Conservation (phyloP, 75 land plant species). For the Ceratopteris richardii region DNA sequence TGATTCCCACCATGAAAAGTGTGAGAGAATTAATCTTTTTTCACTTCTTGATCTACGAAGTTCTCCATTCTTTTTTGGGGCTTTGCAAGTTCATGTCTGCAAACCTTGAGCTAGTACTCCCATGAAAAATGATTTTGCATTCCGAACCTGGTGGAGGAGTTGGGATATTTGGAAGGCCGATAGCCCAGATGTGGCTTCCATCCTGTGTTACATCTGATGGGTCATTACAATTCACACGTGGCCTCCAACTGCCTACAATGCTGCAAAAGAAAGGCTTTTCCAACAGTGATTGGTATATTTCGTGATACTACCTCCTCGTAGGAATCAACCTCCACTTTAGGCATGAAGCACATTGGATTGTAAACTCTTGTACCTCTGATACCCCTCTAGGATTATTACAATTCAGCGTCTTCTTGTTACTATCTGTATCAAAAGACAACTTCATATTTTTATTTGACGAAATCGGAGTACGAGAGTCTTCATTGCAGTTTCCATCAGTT, state of each 20-base stretch:
- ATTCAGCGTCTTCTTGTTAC: too few relatives aligned
- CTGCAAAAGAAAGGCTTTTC: slow-evolving; percentile 64
- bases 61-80: too few relatives aligned
- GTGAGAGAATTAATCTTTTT: too few relatives aligned
- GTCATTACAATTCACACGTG: slow-evolving; percentile 54
- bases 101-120: slow-evolving; percentile 59
- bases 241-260: slow-evolving; percentile 41
- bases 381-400: too few relatives aligned
- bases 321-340: slow-evolving; percentile 84
- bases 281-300: slow-evolving; percentile 54
- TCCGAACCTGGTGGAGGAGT: slow-evolving; percentile 80
- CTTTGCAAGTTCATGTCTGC: too few relatives aligned
- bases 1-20: too few relatives aligned
- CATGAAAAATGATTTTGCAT: slow-evolving; percentile 51
- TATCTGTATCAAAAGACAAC: too few relatives aligned
- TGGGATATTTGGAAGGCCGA: slow-evolving; percentile 77
- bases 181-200: slow-evolving; percentile 70
- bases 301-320: slow-evolving; percentile 70
- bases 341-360: slow-evolving; percentile 74
- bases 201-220: slow-evolving; percentile 62
- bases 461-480: too few relatives aligned
- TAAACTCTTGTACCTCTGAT: too few relatives aligned
- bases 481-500: too few relatives aligned
- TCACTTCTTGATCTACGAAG: too few relatives aligned
- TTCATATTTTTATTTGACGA: too few relatives aligned